Base-by-base conservation (phyloP, 768 basidiomycete species). In the Tricholoma bakamatsutake region DNA sequence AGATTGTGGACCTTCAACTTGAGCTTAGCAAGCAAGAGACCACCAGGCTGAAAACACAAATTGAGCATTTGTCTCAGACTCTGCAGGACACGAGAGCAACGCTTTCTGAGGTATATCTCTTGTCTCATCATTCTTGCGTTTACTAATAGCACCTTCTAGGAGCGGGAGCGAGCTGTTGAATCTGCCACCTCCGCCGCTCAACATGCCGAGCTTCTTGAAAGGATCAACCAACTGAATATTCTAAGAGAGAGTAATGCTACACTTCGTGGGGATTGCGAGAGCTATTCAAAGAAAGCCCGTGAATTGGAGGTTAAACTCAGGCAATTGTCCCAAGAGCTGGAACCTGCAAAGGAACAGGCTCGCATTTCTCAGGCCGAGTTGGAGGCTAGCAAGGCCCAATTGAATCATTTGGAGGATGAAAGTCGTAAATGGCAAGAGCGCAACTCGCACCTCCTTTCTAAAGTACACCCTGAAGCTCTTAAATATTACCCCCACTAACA, bases 211-310 rank as follows among this genome's bases (percentile, higher is more conserved):
- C 81, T 94, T 50, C 73, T 94, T 49, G 90, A 93, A 67, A 80
- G 87, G 58, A 93, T 93, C 69, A 89, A 91, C 59, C 89, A 93
- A 60, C 78, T 92, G 57, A 93, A 90, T 54, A 80, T 95, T 52
- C 72, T 94, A 2, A 82, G 91, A 35, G 92, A 95, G 69, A 93
- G 90, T 73, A 95, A 95, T 64, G 84, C 86, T 0, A 93, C 89
- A 1, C 76, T 95, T 0, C 84, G 92, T 55, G 76, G 85, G 31
- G 90, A 94, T 54, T 83, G 79, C 60, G 88, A 91, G 58, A 76
- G 73, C n/a, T 78, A 89, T 58, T 68, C 79, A 24, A 89, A 85
- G 67, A 85, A 84, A 42, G 78, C 84, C 21, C 77, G 79, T 39
- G 84, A 86, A 39, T 74, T 94, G 33, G 88, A 90, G 42, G 63